Base-by-base conservation (phyloP, 257 asterid species). In the Echites panduratus region DNA sequence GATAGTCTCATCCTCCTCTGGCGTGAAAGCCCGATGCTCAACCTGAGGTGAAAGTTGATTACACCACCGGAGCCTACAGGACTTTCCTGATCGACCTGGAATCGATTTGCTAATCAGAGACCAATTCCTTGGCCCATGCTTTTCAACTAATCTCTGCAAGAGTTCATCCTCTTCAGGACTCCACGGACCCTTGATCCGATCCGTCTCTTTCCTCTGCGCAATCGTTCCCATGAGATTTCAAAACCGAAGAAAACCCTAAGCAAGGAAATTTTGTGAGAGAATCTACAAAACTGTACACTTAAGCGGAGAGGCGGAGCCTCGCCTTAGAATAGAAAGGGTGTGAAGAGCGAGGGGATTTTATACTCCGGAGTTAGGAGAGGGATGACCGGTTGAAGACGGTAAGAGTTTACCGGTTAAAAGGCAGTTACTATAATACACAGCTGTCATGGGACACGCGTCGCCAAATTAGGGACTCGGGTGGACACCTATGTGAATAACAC, bases 131-230 rank as follows among this genome's bases (percentile, higher is more conserved):
- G 97, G 85, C 10, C 97, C 97, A 70, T 89, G 91, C 77, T 82
- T 82, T 63, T 88, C 88, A 4, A 91, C 96, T 53, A 91, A 48
- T 12, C 66, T 80, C 71, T 82, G 89, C 61, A 91, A 77, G 72
- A 84, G 45, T 66, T 84, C 91, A 43, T 91, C 97, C 75, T 91
- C 95, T 75, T 89, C 97, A 0, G 87, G 93, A 74, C 96, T 91
- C 97, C 97, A 91, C 3, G 96, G 97, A 26, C 97, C 97, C 75
- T 87, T 91, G 71, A 88, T 88, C 81, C 93, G 89, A 85, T 86
- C 96, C 48, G 61, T 44, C 0, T 86, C 96, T n/a, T 69, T 82
- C 44, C 83, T 81, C 73, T 79, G 86, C 7, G 70, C 11, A 10
- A 76, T 43, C 71, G 85, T 77, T 75, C 87, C 87, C 91, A 86